Percentiles rank a stretch among this genome's conserved stretches.
Evolutionary conservation across 2,329 filamentous ascomycete species (phyloP).

Genomic region (Curvularia lunata): DNA sequence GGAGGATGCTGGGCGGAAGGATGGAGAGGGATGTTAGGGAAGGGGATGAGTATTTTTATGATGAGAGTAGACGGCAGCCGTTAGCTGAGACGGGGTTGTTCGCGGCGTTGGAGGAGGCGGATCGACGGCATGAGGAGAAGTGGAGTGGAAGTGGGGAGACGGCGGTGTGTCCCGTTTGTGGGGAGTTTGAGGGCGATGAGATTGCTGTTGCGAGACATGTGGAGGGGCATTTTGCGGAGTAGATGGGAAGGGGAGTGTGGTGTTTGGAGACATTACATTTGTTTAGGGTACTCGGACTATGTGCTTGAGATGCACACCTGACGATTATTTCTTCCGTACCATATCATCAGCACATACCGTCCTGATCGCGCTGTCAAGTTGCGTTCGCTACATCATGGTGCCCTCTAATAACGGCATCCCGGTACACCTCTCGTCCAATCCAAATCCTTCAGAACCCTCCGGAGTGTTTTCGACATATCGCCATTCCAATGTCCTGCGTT

Average conservation of each 20-base stretch:
- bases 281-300: background rate
- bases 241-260: background rate
- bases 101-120: conserved; percentile 36
- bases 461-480: background rate
- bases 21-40: conserved; percentile 39
- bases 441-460: background rate
- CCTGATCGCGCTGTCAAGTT: too few species aligned
- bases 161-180: conserved; percentile 68
- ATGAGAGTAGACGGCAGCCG: conserved; percentile 25
- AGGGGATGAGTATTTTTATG: conserved; percentile 40
- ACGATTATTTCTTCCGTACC: background rate
- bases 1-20: conserved; percentile 21
- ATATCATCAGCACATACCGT: background rate
- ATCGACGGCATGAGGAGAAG: conserved; percentile 33
- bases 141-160: conserved; percentile 29
- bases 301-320: background rate
- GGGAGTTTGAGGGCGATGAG: conserved; percentile 71
- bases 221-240: conserved; percentile 59
- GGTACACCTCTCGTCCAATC: background rate
- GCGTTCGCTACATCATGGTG: background rate
- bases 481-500: background rate
- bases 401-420: too few species aligned
- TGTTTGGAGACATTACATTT: background rate
- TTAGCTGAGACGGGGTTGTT: conserved; percentile 25
- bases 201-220: conserved; percentile 72